Base-by-base conservation (phyloP, 169 alveolate genomes). In the Eimeria falciformis region DNA sequence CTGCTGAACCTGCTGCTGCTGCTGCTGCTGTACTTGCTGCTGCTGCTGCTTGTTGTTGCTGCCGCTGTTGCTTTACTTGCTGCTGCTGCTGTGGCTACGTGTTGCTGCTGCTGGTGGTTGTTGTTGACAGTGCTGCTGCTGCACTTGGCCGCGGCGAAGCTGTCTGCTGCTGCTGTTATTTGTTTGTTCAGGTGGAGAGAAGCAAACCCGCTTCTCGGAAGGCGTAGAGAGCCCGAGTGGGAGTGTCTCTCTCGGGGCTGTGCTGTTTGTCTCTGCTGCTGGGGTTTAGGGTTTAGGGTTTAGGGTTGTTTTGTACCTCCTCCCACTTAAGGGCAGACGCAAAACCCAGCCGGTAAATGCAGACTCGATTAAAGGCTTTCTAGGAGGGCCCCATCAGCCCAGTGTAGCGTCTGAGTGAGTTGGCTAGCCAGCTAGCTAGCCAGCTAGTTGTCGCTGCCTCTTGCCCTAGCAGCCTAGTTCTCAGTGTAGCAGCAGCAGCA, bases 231-330 rank as follows among this genome's bases (percentile, higher is more conserved):
- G 29, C 9, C 71, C 5, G 9, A 27, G 9, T 58, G 71, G 33
- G 11, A 21, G 33, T 58, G 18, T 21, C 25, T 7, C 71, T 58
- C 9, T 9, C 25, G 18, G 33, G 9, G 33, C 71, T 58, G 5
- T 14, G 11, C 25, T n/a, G 71, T n/a, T 58, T n/a, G 71, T 27
- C 71, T 58, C 71, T 50, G 58, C 58, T 50, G 58, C 58, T n/a
- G n/a, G n/a, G n/a, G 77, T 66, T 66, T 66, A 66, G 77, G 77
- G 77, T 66, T 47, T 47, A 47, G 58, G 58, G 58, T 47, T 66
- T 66, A 45, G 77, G 77, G 77, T 14, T 47, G 6, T 66, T 66
- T n/a, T n/a, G n/a, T n/a, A n/a, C n/a, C n/a, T n/a, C n/a, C n/a
- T n/a, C n/a, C n/a, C n/a, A n/a, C n/a, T n/a, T n/a, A n/a, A n/a